A percentile compares a stretch with the other conserved stretches of the same genome.
These are phyloP conservation scores for Colletotrichum noveboracense DNA, from an alignment of 2,329 filamentous ascomycete genomes.

Conservation along the genomic window DNA sequence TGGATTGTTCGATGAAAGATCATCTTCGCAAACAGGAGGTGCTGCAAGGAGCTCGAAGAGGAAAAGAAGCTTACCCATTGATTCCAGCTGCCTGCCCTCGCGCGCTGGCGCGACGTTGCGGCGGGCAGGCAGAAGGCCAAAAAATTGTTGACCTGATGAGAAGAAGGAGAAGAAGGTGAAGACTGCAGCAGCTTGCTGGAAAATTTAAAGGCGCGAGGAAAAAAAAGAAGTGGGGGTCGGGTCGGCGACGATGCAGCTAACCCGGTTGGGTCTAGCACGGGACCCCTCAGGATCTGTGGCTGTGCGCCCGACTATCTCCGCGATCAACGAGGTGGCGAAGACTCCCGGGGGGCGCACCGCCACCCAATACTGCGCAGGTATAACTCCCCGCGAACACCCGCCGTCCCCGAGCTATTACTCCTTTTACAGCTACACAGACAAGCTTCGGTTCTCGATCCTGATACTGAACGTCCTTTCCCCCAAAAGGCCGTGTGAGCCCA, in stretches of 20 bases:
- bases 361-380: constrained; percentile 2
- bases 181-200: constrained; percentile 29
- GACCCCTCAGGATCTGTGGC: constrained; percentile 35
- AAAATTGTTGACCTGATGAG: constrained; percentile 23
- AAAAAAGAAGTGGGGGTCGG: constrained; percentile 2
- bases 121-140: constrained; percentile 1
- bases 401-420: background rate
- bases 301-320: constrained; percentile 31
- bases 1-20: constrained; percentile 64
- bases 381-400: constrained; percentile 26
- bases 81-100: background rate
- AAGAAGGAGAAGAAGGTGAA: constrained; percentile 23
- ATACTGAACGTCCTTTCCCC: background rate
- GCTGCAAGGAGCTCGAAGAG: background rate
- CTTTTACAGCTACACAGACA: background rate
- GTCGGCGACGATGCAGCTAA: constrained; percentile 27
- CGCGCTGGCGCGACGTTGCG: background rate
- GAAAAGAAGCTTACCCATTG: constrained; percentile 10
- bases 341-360: constrained; percentile 15
- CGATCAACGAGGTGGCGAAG: constrained; percentile 28
- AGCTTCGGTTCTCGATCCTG: background rate
- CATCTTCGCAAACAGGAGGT: constrained; percentile 39
- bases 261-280: constrained; percentile 10
- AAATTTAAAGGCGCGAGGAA: constrained; percentile 19
- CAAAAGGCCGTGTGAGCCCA: constrained; percentile 7